Evolutionary conservation across 345 rosid species (phyloP), one percentile per base, ranked within the genome.

Genomic region (Eutrema yunnanense): DNA sequence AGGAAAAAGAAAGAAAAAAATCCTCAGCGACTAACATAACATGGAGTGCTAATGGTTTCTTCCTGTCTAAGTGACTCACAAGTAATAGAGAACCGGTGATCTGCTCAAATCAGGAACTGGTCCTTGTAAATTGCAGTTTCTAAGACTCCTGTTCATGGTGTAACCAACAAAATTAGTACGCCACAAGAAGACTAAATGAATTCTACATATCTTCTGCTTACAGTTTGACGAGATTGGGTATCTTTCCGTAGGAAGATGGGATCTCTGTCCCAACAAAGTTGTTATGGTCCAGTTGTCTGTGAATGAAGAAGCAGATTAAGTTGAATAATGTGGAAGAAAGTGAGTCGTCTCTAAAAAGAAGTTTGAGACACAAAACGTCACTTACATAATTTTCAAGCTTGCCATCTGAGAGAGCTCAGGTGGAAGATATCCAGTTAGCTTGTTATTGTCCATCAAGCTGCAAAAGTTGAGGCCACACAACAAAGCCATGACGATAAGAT

Each of bases 71-170:
- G 64, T 62, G 55, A 75, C 86, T 79, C 75, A 84, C 90, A 81
- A 48, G 78, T 77, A 84, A 40, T 74, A 71, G 22, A 86, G 81
- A 38, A 58, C 8, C 29, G 54, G 64, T 49, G 75, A 16, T 9
- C 64, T 56, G 74, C 87, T 86, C 36, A 86, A 33, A 78, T 86
- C 90, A 43, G 86, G 90, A 57, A 84, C 58, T 36, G 77, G 37
- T 74, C 90, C 90, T 71, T 56, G 27, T 75, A 86, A 56, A 65
- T 53, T 79, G 78, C 90, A 84, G 70, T 86, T 82, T 61, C 86
- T 81, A 27, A 86, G 90, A 81, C 84, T 82, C 74, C 86, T 86
- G 78, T 76, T 63, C 37, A 63, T 40, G 65, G 37, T 2, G 8
- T 51, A 47, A 47, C 19, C 29, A 12, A 58, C n/a, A 69, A 51